phyloP scores from a whole-genome alignment of 73 alveolate genomes.

The Paramecium primaurelia region DNA sequence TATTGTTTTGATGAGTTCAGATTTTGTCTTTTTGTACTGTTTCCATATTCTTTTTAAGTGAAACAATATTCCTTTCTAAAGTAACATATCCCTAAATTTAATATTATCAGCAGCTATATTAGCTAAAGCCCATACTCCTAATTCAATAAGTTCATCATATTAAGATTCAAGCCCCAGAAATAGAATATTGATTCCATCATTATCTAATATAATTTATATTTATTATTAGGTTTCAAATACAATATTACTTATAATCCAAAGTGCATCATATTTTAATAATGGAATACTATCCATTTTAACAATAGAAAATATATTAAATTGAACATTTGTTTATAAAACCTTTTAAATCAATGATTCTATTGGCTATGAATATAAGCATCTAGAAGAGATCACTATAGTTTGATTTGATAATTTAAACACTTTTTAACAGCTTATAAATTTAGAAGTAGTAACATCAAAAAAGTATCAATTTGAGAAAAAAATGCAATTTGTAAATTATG shows the following conservation, averaged over 20 bases:
- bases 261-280: constrained; percentile 66
- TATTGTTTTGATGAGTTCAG: background rate
- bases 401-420: too few relatives aligned
- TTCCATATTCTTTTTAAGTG: background rate
- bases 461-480: too few relatives aligned
- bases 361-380: too few relatives aligned
- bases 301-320: background rate
- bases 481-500: too few relatives aligned
- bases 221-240: constrained; percentile 81
- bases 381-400: too few relatives aligned
- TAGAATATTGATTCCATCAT: constrained; percentile 75
- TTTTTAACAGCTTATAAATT: too few relatives aligned
- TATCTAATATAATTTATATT: constrained; percentile 72
- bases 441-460: too few relatives aligned
- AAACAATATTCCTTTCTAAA: constrained; percentile 4
- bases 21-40: background rate
- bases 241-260: constrained; percentile 85
- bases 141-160: constrained; percentile 71
- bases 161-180: constrained; percentile 66
- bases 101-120: constrained; percentile 83
- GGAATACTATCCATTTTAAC: background rate
- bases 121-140: constrained; percentile 86
- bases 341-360: background rate
- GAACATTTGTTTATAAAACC: background rate
- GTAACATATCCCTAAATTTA: constrained; percentile 70